These are phyloP conservation scores for Ustilago hordei DNA, from an alignment of 1,284 basidiomycete genomes.

Conservation along the genomic window DNA sequence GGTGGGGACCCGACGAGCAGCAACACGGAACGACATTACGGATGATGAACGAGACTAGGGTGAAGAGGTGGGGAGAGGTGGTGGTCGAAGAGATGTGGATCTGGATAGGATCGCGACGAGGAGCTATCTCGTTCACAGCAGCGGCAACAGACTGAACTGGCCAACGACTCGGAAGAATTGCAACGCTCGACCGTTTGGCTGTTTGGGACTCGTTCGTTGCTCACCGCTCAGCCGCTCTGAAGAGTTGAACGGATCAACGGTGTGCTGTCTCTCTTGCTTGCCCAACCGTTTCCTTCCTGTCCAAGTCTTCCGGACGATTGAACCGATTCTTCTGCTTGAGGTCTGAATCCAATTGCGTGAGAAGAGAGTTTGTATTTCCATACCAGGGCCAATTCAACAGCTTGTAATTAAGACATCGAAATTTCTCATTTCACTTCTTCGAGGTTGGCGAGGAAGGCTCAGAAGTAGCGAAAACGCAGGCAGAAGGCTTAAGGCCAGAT, in stretches of 20 bases:
- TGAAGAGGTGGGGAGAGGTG: conserved; percentile 21
- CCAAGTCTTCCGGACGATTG: conserved; percentile 10
- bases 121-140: neutral
- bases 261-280: neutral
- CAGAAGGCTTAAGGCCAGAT: conserved; percentile 5
- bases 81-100: conserved; percentile 10
- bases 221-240: neutral
- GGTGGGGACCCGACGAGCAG: conserved; percentile 46
- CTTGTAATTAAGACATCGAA: neutral
- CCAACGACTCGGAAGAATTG: conserved; percentile 11
- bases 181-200: neutral
- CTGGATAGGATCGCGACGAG: conserved; percentile 24
- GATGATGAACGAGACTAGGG: conserved; percentile 12
- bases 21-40: conserved; percentile 51
- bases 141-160: conserved; percentile 1
- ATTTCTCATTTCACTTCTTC: conserved; percentile 1
- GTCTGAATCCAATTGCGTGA: neutral
- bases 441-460: neutral
- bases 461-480: conserved; percentile 1
- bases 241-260: neutral
- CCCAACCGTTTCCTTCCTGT: conserved; percentile 8
- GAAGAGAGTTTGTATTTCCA: too few relatives aligned
- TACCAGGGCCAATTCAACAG: neutral
- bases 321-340: neutral
- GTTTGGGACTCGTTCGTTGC: neutral